A percentile compares a stretch with the other conserved stretches of the same genome.
These are phyloP conservation scores for Onygenales sp. DNA, from an alignment of 2,329 filamentous ascomycete species.

Conservation along the genomic window DNA sequence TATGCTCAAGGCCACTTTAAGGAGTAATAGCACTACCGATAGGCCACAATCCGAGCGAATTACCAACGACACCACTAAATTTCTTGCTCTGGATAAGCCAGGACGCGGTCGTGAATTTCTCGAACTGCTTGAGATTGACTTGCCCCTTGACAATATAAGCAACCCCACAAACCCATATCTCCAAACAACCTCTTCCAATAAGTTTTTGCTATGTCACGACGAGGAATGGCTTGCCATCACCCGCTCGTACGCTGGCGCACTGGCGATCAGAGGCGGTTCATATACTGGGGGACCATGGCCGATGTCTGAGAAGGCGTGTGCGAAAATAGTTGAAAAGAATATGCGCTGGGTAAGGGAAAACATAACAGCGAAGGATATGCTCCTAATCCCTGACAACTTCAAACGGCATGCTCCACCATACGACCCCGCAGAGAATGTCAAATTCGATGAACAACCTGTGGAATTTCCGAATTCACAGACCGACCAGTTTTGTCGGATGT, in stretches of 20 bases:
- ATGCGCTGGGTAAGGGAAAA: slow-evolving; percentile 65
- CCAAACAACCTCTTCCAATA: slow-evolving; percentile 7
- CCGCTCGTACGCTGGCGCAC: slow-evolving; percentile 60
- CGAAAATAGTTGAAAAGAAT: not conserved
- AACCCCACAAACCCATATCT: slow-evolving; percentile 30
- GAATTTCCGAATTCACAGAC: slow-evolving; percentile 89
- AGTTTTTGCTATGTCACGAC: slow-evolving; percentile 54
- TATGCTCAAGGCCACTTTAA: not conserved
- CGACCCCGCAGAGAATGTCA: slow-evolving; percentile 26
- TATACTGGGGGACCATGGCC: slow-evolving; percentile 45
- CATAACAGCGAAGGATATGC: slow-evolving; percentile 50
- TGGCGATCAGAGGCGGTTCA: slow-evolving; percentile 46
- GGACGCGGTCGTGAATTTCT: slow-evolving; percentile 58
- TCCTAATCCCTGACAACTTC: slow-evolving; percentile 72
- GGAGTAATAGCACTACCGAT: slow-evolving; percentile 28
- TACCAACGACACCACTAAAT: slow-evolving; percentile 67
- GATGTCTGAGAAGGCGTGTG: slow-evolving; percentile 42
- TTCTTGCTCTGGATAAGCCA: slow-evolving; percentile 88
- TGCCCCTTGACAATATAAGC: not conserved
- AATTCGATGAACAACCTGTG: slow-evolving; percentile 51
- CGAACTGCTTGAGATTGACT: slow-evolving; percentile 58
- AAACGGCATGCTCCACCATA: slow-evolving; percentile 45
- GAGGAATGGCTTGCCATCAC: slow-evolving; percentile 92
- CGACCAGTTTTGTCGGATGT: slow-evolving; percentile 61
- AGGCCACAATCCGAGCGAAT: slow-evolving; percentile 62